Percentiles rank a stretch among this genome's conserved stretches.
phyloP scores from a whole-genome alignment of 2,329 filamentous ascomycete species.

The Biscogniauxia marginata region DNA sequence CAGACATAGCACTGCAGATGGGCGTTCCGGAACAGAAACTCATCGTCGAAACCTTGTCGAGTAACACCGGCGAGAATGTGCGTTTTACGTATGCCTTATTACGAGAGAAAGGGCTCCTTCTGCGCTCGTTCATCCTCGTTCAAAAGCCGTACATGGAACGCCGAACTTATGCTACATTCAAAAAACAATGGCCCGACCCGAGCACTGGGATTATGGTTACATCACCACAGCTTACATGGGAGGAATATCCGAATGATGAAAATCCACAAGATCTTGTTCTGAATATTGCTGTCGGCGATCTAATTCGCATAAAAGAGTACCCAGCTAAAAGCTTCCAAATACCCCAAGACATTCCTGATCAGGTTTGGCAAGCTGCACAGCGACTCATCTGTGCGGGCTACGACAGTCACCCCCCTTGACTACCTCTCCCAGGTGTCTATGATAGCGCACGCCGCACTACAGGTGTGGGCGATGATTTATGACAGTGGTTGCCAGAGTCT shows the following conservation, averaged over 20 bases:
- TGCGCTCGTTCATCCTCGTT: conserved; percentile 40
- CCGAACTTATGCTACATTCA: conserved; percentile 45
- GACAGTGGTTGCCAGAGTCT: conserved; percentile 7
- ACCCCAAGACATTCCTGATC: conserved; percentile 39
- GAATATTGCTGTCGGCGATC: conserved; percentile 45
- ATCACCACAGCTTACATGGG: conserved; percentile 39
- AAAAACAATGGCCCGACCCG: conserved; percentile 44
- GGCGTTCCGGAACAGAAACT: conserved; percentile 40
- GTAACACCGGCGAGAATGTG: conserved; percentile 49
- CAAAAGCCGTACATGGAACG: conserved; percentile 51
- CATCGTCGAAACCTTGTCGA: conserved; percentile 39
- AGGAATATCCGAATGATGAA: conserved; percentile 40
- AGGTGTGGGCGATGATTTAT: not conserved
- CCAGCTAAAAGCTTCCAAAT: conserved; percentile 44
- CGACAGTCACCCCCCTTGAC: conserved; percentile 38
- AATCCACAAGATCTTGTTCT: conserved; percentile 43
- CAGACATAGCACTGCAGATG: conserved; percentile 37
- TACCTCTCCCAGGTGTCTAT: too few relatives aligned
- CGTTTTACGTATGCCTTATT: conserved; percentile 42
- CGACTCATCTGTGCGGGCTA: conserved; percentile 41
- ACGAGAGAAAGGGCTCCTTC: conserved; percentile 20
- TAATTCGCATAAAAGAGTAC: conserved; percentile 44
- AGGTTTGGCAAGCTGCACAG: conserved; percentile 42
- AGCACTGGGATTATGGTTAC: conserved; percentile 38
- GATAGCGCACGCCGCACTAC: too few relatives aligned